phyloP scores from a whole-genome alignment of 257 asterid genomes.

The Primulina tabacum region DNA sequence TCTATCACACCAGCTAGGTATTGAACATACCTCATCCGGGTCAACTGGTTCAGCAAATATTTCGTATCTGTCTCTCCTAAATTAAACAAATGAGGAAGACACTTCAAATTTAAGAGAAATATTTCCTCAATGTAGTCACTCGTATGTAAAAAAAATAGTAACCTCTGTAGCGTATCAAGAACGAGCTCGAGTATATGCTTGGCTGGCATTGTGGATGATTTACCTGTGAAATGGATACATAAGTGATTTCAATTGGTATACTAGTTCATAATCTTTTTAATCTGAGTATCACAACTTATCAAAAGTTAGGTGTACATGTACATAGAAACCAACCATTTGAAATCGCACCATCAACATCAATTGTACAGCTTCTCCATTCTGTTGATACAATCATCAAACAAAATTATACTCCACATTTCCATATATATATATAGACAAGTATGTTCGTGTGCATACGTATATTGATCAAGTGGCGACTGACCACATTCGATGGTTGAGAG shows the following conservation, averaged over 20 bases:
- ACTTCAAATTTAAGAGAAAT: neutral
- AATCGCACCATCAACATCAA: constrained; percentile 8
- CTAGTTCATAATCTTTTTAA: too few species aligned
- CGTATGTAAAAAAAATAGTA: neutral
- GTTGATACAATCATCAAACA: constrained; percentile 3
- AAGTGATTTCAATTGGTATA: neutral
- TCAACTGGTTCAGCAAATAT: constrained; percentile 89
- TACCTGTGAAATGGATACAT: constrained; percentile 24
- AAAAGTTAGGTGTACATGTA: neutral
- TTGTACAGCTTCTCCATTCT: constrained; percentile 9
- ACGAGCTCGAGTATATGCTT: constrained; percentile 62
- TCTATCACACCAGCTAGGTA: neutral
- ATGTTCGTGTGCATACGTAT: too few species aligned
- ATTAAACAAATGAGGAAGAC: neutral
- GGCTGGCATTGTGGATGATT: constrained; percentile 48
- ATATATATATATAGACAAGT: neutral
- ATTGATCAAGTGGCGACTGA: constrained; percentile 19
- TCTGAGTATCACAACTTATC: neutral
- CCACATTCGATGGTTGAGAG: constrained; percentile 23
- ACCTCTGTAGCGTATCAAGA: constrained; percentile 81
- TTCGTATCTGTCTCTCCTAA: constrained; percentile 72
- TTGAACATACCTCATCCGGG: constrained; percentile 51
- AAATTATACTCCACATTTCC: neutral
- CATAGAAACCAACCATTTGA: constrained; percentile 26
- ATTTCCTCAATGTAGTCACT: neutral